A percentile compares a stretch with the other conserved stretches of the same genome.
These are phyloP conservation scores for Macrophomina phaseolina DNA, from an alignment of 2,329 filamentous ascomycete species.

Conservation along the genomic window DNA sequence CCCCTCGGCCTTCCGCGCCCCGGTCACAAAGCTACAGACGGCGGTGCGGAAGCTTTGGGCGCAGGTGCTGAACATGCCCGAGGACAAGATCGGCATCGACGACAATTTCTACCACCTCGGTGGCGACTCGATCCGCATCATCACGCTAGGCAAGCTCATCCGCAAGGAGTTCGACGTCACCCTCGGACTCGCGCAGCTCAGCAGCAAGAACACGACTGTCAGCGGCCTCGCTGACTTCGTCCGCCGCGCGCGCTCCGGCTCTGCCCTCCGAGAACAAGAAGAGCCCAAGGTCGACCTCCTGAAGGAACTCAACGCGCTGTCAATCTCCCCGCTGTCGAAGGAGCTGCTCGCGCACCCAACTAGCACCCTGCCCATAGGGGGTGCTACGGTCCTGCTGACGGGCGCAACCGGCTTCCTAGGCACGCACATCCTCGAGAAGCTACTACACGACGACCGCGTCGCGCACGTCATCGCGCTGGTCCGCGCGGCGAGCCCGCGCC, in stretches of 20 bases:
- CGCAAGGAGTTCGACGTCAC: neutral
- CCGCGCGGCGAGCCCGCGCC: neutral
- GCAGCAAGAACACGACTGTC: constrained; percentile 5
- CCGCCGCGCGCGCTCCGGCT: constrained; percentile 3
- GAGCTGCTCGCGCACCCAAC: neutral
- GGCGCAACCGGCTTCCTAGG: constrained; percentile 1
- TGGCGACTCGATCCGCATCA: neutral
- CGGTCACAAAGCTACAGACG: neutral
- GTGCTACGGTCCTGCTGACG: neutral
- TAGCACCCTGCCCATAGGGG: neutral
- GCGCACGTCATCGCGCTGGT: neutral
- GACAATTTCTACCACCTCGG: neutral
- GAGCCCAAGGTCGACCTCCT: neutral
- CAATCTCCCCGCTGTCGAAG: neutral
- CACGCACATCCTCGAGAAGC: neutral
- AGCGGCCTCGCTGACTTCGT: neutral
- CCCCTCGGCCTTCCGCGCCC: neutral
- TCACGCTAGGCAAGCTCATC: neutral
- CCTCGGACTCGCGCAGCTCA: neutral
- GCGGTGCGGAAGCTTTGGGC: neutral
- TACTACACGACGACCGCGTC: neutral
- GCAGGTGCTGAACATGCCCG: neutral
- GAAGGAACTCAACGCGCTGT: neutral
- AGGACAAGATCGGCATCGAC: neutral
- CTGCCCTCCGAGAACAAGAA: neutral